Conservation (phyloP, 345 rosid species). For the Citrus trifoliata region DNA sequence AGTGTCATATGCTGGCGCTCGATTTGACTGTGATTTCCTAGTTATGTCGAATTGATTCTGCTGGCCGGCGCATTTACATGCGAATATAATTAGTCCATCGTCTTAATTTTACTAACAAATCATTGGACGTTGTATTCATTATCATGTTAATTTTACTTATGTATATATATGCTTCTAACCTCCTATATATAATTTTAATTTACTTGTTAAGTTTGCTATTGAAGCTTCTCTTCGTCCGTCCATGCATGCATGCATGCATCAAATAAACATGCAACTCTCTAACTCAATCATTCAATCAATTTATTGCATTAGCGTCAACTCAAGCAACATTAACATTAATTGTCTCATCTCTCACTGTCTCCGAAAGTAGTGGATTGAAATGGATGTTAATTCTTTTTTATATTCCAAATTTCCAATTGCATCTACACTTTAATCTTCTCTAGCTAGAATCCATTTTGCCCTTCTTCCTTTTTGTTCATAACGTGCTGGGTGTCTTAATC, state of each 20-base stretch:
- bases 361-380: neutral
- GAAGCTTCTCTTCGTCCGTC: too few species aligned
- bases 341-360: too few species aligned
- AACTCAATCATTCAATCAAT: too few species aligned
- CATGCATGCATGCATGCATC: too few species aligned
- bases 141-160: neutral
- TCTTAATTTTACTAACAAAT: neutral
- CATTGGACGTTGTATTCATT: neutral
- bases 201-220: too few species aligned
- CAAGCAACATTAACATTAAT: too few species aligned
- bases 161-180: neutral
- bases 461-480: neutral
- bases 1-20: slow-evolving; percentile 2
- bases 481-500: neutral
- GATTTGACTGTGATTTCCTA: too few species aligned
- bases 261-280: too few species aligned
- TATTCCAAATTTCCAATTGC: too few species aligned
- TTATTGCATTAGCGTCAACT: too few species aligned
- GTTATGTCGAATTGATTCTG: neutral
- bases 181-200: neutral
- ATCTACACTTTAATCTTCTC: too few species aligned
- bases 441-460: neutral
- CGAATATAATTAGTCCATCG: neutral
- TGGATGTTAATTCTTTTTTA: too few species aligned
- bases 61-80: neutral